phyloP scores from a whole-genome alignment of 441 rosid species.

The Biscutella auriculata region DNA sequence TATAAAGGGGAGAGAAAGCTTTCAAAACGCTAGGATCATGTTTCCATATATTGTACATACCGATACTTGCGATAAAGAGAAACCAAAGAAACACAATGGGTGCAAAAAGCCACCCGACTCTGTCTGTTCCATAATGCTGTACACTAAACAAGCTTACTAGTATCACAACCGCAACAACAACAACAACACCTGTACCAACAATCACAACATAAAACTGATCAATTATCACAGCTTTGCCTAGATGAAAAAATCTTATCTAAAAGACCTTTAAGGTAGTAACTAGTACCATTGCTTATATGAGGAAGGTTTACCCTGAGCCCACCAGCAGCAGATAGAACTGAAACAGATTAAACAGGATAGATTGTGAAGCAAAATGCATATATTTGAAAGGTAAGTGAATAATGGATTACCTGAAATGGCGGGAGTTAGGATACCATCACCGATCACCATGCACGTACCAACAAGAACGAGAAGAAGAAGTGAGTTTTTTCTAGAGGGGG shows the following conservation, averaged over 20 bases:
- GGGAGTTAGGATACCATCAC: slow-evolving; percentile 95
- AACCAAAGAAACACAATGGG: slow-evolving; percentile 26
- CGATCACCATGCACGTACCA: slow-evolving; percentile 97
- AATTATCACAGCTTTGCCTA: too few species aligned
- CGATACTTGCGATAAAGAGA: slow-evolving; percentile 23
- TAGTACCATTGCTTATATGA: slow-evolving; percentile 21
- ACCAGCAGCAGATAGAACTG: slow-evolving; percentile 28
- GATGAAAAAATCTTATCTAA: too few species aligned
- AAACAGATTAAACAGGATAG: neutral
- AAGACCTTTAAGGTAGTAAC: too few species aligned
- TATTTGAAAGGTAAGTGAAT: too few species aligned
- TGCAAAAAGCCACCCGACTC: slow-evolving; percentile 29
- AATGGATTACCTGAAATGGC: slow-evolving; percentile 99
- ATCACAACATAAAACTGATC: too few species aligned
- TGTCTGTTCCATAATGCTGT: slow-evolving; percentile 28
- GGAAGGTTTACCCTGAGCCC: slow-evolving; percentile 26
- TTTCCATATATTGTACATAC: slow-evolving; percentile 24
- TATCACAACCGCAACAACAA: slow-evolving; percentile 24
- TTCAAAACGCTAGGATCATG: slow-evolving; percentile 18
- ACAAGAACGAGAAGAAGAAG: slow-evolving; percentile 82
- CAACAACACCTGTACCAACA: slow-evolving; percentile 20
- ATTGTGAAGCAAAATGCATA: too few species aligned
- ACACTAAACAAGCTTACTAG: slow-evolving; percentile 26
- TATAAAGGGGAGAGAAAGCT: slow-evolving; percentile 26
- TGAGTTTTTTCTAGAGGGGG: slow-evolving; percentile 41